Conservation (phyloP, 345 rosid genomes). For the Adansonia digitata region DNA sequence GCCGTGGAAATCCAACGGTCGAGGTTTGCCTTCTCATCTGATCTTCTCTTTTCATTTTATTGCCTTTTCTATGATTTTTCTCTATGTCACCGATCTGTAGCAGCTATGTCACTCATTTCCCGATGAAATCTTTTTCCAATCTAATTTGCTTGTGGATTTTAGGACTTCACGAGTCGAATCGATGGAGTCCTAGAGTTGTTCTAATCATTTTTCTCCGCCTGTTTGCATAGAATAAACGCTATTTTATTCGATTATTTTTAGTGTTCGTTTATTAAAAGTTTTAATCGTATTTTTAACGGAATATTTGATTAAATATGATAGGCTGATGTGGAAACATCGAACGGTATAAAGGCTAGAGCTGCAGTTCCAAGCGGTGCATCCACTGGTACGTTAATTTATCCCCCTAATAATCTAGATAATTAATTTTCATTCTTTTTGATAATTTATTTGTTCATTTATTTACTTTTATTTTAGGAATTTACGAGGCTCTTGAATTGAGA, state of each 20-base stretch:
- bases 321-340: constrained; percentile 63
- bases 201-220: background rate
- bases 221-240: background rate
- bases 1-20: constrained; percentile 98
- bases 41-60: background rate
- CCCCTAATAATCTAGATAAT: background rate
- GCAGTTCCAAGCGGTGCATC: constrained; percentile 99
- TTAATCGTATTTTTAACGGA: background rate
- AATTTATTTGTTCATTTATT: background rate
- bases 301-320: constrained; percentile 11
- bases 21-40: constrained; percentile 45
- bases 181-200: background rate
- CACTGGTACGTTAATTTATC: constrained; percentile 49
- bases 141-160: constrained; percentile 12
- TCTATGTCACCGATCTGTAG: constrained; percentile 15
- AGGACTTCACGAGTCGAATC: background rate
- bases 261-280: background rate
- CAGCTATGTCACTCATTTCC: background rate
- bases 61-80: constrained; percentile 14
- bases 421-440: background rate
- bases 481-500: constrained; percentile 90
- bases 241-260: background rate
- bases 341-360: constrained; percentile 57
- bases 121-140: background rate
- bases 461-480: constrained; percentile 44